Conservation (phyloP, 768 basidiomycete genomes). For the Lactarius sp. region DNA sequence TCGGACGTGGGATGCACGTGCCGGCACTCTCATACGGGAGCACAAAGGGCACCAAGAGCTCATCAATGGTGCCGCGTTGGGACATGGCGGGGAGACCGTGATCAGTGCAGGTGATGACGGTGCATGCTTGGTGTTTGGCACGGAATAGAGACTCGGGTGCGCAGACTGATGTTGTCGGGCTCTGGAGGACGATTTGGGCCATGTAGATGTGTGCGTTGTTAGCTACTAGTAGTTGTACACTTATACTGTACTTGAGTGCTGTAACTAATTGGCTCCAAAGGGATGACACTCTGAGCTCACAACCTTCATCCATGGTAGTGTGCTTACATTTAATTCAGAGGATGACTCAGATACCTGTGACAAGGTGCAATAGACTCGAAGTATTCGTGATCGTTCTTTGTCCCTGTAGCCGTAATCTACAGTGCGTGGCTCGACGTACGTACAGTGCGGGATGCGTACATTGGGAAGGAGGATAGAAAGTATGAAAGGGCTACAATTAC, state of each 20-base stretch:
- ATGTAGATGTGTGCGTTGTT: no score
- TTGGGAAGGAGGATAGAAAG: not conserved
- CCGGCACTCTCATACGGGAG: slow-evolving; percentile 68
- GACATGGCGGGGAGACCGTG: slow-evolving; percentile 62
- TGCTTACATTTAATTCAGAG: no score
- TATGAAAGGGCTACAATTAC: not conserved
- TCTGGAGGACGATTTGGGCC: not conserved
- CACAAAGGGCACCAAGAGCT: slow-evolving; percentile 81
- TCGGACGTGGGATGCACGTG: slow-evolving; percentile 90
- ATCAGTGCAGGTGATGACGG: slow-evolving; percentile 92
- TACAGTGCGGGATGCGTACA: not conserved
- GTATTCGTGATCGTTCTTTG: no score
- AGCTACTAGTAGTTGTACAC: no score
- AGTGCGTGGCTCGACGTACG: not conserved
- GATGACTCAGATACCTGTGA: not conserved
- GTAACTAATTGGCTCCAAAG: no score
- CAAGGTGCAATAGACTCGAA: not conserved
- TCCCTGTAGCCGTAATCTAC: not conserved
- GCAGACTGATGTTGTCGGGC: not conserved
- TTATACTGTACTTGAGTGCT: no score
- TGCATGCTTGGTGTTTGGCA: slow-evolving; percentile 75
- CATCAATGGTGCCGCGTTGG: slow-evolving; percentile 71
- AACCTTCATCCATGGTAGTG: no score
- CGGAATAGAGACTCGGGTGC: slow-evolving; percentile 35
- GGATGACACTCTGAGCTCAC: no score